These are phyloP conservation scores for Marchantia polymorpha DNA, from an alignment of 225 moss, liverwort and hornwort species.

Conservation along the genomic window DNA sequence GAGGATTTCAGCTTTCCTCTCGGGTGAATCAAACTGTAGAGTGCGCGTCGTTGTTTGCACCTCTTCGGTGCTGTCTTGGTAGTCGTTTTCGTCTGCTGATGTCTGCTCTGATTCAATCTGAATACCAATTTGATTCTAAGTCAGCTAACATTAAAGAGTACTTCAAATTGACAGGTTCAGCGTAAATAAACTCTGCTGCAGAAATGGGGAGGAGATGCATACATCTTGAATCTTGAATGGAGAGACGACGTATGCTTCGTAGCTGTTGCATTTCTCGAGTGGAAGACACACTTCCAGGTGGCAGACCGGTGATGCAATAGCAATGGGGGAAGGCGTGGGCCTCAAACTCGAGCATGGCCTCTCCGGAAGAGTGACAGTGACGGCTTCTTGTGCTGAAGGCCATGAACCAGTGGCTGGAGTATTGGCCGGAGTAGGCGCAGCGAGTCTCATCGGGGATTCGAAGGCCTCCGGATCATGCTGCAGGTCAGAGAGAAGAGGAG, in stretches of 20 bases:
- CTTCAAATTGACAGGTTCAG: background rate
- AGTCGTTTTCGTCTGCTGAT: too few relatives aligned
- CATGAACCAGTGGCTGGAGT: constrained; percentile 34
- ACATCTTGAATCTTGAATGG: constrained; percentile 30
- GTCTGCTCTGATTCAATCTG: background rate
- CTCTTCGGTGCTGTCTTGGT: background rate
- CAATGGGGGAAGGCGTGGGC: constrained; percentile 15
- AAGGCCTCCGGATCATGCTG: constrained; percentile 10
- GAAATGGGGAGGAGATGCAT: background rate
- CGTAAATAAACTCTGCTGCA: background rate
- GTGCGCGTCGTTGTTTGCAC: constrained; percentile 27
- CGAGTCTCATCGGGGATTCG: constrained; percentile 44
- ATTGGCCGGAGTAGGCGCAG: constrained; percentile 46
- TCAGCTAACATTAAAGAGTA: too few relatives aligned
- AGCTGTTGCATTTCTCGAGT: background rate
- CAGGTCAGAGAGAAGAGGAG: background rate
- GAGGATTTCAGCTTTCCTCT: constrained; percentile 7
- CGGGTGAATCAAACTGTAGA: constrained; percentile 32
- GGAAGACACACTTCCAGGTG: constrained; percentile 21
- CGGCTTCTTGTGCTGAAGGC: constrained; percentile 17
- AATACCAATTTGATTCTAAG: too few relatives aligned
- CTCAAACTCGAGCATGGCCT: background rate
- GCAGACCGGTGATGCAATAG: constrained; percentile 34
- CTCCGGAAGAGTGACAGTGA: background rate
- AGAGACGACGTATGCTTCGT: background rate